Evolutionary conservation across 73 alveolate species (phyloP).

Genomic region (Paramecium pentaurelia): DNA sequence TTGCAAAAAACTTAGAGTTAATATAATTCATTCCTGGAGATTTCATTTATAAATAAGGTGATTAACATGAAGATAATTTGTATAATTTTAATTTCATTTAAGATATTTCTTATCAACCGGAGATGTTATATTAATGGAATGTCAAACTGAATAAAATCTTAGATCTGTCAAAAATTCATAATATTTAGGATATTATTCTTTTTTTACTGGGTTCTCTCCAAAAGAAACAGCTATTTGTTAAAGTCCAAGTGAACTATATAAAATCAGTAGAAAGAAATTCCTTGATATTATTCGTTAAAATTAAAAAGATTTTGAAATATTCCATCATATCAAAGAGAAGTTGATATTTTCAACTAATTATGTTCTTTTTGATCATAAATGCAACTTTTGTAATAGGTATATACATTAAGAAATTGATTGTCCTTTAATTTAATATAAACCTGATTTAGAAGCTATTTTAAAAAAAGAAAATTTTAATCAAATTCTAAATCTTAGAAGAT

Average conservation of each 20-base stretch:
- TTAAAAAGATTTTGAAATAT: slow-evolving; percentile 37
- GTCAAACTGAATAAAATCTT: neutral
- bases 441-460: neutral
- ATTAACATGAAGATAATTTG: neutral
- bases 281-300: slow-evolving; percentile 28
- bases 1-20: neutral
- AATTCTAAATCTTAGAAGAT: neutral
- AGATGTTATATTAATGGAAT: neutral
- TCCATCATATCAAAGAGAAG: slow-evolving; percentile 24
- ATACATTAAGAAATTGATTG: slow-evolving; percentile 21
- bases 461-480: neutral
- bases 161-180: neutral
- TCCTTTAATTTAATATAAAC: neutral
- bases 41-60: neutral
- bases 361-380: neutral
- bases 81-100: neutral
- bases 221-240: neutral
- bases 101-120: neutral
- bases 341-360: neutral
- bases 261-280: neutral
- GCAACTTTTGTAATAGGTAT: slow-evolving; percentile 17
- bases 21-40: neutral
- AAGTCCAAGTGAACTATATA: neutral
- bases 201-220: slow-evolving; percentile 21
- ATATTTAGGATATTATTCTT: slow-evolving; percentile 7